Evolutionary conservation across 805 yeast species (phyloP).

Genomic region (Kluyveromyces lactis): DNA sequence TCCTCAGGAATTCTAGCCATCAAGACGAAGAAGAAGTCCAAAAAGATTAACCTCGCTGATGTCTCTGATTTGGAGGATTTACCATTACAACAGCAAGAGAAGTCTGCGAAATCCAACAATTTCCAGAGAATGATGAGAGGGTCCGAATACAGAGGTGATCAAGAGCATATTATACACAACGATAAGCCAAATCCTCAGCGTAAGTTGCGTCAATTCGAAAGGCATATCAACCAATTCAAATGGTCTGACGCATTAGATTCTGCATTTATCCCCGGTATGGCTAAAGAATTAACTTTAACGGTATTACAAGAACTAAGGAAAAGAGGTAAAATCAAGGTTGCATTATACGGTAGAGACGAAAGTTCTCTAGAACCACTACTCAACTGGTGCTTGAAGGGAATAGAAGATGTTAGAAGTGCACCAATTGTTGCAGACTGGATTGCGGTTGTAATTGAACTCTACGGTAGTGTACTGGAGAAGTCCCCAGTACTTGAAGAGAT

Average conservation of each 20-base stretch:
- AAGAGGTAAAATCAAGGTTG: conserved; percentile 81
- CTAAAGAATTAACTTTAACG: conserved; percentile 73
- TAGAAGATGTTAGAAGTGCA: conserved; percentile 71
- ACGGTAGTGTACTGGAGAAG: conserved; percentile 62
- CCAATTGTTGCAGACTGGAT: conserved; percentile 63
- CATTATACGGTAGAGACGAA: conserved; percentile 78
- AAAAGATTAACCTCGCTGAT: conserved; percentile 11
- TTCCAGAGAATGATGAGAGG: conserved; percentile 84
- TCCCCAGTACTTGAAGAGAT: conserved; percentile 74
- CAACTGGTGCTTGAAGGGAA: conserved; percentile 69
- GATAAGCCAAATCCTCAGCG: conserved; percentile 49
- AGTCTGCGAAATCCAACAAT: conserved; percentile 38
- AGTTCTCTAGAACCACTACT: conserved; percentile 75
- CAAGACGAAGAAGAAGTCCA: conserved; percentile 72
- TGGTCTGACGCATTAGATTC: conserved; percentile 91
- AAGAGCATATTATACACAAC: conserved; percentile 62
- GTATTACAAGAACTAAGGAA: conserved; percentile 79
- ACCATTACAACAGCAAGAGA: conserved; percentile 3
- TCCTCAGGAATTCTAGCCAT: conserved; percentile 84
- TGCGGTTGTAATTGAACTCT: conserved; percentile 63
- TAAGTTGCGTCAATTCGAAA: conserved; percentile 75
- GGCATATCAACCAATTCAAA: conserved; percentile 73
- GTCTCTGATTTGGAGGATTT: conserved; percentile 1
- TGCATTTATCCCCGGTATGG: conserved; percentile 72
- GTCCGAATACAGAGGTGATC: conserved; percentile 82